A percentile compares a stretch with the other conserved stretches of the same genome.
Evolutionary conservation across 2,329 filamentous ascomycete species (phyloP).

Genomic region (Calonectria leucothoes): DNA sequence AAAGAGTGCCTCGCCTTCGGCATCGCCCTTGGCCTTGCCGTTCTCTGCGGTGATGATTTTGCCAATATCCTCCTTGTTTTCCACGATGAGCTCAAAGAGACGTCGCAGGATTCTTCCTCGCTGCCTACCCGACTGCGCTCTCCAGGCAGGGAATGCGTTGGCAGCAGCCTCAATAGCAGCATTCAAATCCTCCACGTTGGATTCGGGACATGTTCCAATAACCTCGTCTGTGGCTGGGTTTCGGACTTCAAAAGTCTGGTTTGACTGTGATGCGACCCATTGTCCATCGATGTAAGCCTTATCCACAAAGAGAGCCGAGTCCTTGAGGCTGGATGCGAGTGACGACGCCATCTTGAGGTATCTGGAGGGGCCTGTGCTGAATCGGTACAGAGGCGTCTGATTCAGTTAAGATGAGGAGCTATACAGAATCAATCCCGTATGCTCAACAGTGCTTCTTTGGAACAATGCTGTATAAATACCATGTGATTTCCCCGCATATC

Average conservation of each 20-base stretch:
- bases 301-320: neutral
- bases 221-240: neutral
- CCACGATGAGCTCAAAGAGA: neutral
- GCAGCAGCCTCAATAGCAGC: neutral
- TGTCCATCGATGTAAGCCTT: neutral
- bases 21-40: neutral
- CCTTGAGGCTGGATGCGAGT: neutral
- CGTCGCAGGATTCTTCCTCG: neutral
- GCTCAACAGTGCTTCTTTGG: neutral
- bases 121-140: neutral
- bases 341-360: neutral
- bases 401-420: neutral
- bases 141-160: neutral
- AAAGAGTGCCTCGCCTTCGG: neutral
- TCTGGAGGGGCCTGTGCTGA: neutral
- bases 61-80: neutral
- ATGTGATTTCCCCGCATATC: neutral
- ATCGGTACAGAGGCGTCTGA: no score
- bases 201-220: neutral
- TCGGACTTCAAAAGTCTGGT: neutral
- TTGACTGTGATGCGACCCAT: neutral
- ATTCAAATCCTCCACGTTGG: neutral
- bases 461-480: neutral
- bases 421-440: neutral
- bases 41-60: neutral